Conservation (phyloP, 352 stramenopile genomes). For the Phytophthora pluvialis region DNA sequence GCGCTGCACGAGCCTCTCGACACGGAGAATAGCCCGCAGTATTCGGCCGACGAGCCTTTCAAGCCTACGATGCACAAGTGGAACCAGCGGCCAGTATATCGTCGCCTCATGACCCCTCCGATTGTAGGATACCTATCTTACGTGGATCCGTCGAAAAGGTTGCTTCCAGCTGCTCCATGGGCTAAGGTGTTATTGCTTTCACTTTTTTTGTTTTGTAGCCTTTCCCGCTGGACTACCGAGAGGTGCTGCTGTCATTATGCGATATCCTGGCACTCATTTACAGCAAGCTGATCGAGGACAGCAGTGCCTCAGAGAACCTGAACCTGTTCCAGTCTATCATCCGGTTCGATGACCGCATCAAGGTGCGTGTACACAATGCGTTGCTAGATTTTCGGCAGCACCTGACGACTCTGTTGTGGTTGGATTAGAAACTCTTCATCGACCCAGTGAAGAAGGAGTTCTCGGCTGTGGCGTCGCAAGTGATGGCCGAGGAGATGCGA, state of each 20-base stretch:
- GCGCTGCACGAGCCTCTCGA: slow-evolving; percentile 66
- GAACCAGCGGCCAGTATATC: slow-evolving; percentile 83
- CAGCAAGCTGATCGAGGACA: slow-evolving; percentile 83
- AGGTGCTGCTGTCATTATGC: slow-evolving; percentile 81
- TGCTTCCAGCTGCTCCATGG: not conserved
- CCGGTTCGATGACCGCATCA: slow-evolving; percentile 83
- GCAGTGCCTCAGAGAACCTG: slow-evolving; percentile 73
- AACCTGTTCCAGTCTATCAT: slow-evolving; percentile 81
- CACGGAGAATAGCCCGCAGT: slow-evolving; percentile 44
- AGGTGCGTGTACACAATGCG: slow-evolving; percentile 38
- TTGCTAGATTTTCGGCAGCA: no score
- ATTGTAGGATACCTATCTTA: slow-evolving; percentile 51
- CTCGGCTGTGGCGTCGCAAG: slow-evolving; percentile 55
- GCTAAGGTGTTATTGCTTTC: slow-evolving; percentile 1
- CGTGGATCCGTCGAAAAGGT: no score
- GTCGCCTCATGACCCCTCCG: slow-evolving; percentile 69
- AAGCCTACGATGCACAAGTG: slow-evolving; percentile 79
- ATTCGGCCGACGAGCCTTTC: slow-evolving; percentile 63
- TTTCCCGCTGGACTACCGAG: slow-evolving; percentile 82
- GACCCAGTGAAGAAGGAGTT: slow-evolving; percentile 87
- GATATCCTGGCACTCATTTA: slow-evolving; percentile 86
- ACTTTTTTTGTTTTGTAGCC: slow-evolving; percentile 45
- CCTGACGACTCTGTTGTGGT: not conserved
- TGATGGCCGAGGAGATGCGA: slow-evolving; percentile 68
- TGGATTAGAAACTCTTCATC: slow-evolving; percentile 80